Percentiles rank a stretch among this genome's conserved stretches.
These are phyloP conservation scores for Paxillus rubicundulus DNA, from an alignment of 768 basidiomycete genomes.

Conservation along the genomic window DNA sequence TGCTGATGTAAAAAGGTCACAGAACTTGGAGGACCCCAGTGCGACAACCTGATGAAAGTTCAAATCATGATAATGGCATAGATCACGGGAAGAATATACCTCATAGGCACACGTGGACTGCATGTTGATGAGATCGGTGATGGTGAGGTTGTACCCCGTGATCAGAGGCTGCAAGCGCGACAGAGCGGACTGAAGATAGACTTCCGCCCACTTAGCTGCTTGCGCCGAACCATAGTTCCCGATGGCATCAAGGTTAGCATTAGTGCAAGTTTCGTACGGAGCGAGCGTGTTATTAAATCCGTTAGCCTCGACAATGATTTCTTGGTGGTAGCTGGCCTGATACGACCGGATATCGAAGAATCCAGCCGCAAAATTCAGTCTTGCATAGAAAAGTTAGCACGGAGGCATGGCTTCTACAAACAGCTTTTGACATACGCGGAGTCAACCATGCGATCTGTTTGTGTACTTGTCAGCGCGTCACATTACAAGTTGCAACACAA, in stretches of 20 bases:
- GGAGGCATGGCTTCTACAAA: neutral
- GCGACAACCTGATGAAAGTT: slow-evolving; percentile 39
- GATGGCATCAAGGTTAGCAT: slow-evolving; percentile 25
- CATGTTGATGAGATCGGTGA: slow-evolving; percentile 33
- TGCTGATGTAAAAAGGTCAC: slow-evolving; percentile 47
- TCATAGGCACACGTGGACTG: slow-evolving; percentile 41
- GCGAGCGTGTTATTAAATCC: slow-evolving; percentile 49
- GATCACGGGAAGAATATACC: slow-evolving; percentile 9
- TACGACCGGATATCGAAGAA: slow-evolving; percentile 46
- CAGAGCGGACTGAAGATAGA: slow-evolving; percentile 39
- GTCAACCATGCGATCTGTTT: slow-evolving; percentile 32
- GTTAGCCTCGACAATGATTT: slow-evolving; percentile 43
- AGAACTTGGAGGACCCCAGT: slow-evolving; percentile 50
- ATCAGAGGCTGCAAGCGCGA: slow-evolving; percentile 33
- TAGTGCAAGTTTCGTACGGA: slow-evolving; percentile 36
- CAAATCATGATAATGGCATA: neutral
- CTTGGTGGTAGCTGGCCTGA: slow-evolving; percentile 42
- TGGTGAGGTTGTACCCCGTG: slow-evolving; percentile 32
- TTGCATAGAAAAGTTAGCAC: slow-evolving; percentile 19
- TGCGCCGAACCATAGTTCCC: slow-evolving; percentile 22
- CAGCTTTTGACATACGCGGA: slow-evolving; percentile 26
- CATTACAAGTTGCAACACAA: too few relatives aligned
- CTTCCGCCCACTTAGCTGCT: slow-evolving; percentile 34
- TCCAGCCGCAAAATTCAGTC: slow-evolving; percentile 50
- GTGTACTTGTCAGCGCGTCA: neutral